Base-by-base conservation (phyloP, 1,284 basidiomycete species). In the Ceratobasidium sp. region DNA sequence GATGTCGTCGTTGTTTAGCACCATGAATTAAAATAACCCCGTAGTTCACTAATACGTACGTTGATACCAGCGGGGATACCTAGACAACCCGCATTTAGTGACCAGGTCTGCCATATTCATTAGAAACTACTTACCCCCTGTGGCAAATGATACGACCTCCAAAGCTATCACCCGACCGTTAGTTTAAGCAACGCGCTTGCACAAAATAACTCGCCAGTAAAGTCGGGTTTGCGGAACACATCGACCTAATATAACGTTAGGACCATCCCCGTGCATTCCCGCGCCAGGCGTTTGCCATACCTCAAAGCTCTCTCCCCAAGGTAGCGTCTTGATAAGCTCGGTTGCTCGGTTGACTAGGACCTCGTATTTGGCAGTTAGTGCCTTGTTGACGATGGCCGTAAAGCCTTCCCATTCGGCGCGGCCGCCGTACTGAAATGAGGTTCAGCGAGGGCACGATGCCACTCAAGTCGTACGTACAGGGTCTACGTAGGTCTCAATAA, bases 401-500 rank as follows among this genome's bases (percentile, higher is more conserved):
- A 96, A 96, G 48, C 94, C 94, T 89, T 96, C 94, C 93, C 94
- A 96, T 83, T 96, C 94, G 0, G 94, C 94, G 6, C 84, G 80
- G 1, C 82, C 81, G 0, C 84, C 84, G 14, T 81, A 82, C 71
- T 79, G 23, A n/a, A 16, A 41, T 16, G 2, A 3, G 30, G 33
- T 20, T 46, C 7, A 52, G 70, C 35, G 18, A 73, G 59, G 35
- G n/a, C 16, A n/a, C n/a, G 33, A 23, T 38, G 10, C 27, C 23
- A 3, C 8, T 6, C 33, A 27, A 50, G 20, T 18, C 23, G 30
- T 48, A 68, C 93, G 79, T 93, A 94, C 10, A 7, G 94, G 95
- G 82, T 96, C 94, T 23, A 95, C 92, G 79, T 96, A 96, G 0
- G 92, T 93, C 68, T 92, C 91, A 48, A 87, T 83, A 79, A 86